Conservation (phyloP, 1,284 basidiomycete genomes). For the Vanrija sp. region DNA sequence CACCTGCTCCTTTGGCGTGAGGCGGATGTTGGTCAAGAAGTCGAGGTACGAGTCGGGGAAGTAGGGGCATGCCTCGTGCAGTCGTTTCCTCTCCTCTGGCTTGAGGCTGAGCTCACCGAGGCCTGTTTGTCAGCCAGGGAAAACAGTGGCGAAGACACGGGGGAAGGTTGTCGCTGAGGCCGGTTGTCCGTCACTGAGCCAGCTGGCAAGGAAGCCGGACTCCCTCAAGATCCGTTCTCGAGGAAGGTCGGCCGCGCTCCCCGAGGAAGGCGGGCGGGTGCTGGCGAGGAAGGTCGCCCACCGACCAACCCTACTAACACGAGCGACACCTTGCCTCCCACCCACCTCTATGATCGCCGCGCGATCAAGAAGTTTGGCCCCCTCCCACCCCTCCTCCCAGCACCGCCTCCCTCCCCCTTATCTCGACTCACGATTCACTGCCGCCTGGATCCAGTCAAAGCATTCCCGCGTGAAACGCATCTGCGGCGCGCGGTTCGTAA, state of each 20-base stretch:
- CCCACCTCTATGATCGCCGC: no score
- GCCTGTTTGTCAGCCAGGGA: constrained; percentile 50
- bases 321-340: no score
- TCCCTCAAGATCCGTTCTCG: no score
- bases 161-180: no score
- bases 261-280: no score
- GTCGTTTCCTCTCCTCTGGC: constrained; percentile 64
- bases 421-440: constrained; percentile 62
- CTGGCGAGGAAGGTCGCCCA: neutral
- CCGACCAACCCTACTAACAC: no score
- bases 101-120: constrained; percentile 65
- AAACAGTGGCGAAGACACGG: no score
- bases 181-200: constrained; percentile 1
- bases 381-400: no score
- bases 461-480: constrained; percentile 69
- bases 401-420: neutral
- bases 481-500: constrained; percentile 75
- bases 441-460: constrained; percentile 62
- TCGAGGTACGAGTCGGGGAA: constrained; percentile 70
- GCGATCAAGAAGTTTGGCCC: no score
- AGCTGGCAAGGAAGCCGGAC: neutral
- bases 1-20: constrained; percentile 75
- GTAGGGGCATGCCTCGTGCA: constrained; percentile 69
- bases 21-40: constrained; percentile 66
- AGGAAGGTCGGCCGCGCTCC: neutral